Base-by-base conservation (phyloP, 495 filamentous ascomycete species). In the Choiromyces venosus region DNA sequence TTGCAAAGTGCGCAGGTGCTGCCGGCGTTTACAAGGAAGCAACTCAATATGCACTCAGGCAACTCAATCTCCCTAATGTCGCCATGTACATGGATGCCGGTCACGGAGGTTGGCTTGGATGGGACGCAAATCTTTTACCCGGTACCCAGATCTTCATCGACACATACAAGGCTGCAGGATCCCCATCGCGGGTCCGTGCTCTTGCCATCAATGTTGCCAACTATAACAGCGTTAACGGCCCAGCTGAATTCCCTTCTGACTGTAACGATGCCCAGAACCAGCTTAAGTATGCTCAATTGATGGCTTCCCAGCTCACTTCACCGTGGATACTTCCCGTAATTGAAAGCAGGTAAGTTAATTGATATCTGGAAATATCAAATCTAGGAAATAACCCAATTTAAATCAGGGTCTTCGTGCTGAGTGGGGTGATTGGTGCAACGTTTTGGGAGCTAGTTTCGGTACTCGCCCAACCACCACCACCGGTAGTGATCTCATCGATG, bases 341-440 rank as follows among this genome's bases (percentile, higher is more conserved):
- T 91, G 76, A 91, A 91, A 80, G 90, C 87, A 80, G 89, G 90
- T 69, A 85, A 88, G 73, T 88, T 89, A 73, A 86, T 91, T 91
- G 81, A 82, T 87, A n/a, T n/a, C n/a, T n/a, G n/a, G n/a, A n/a
- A n/a, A n/a, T n/a, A n/a, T n/a, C n/a, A n/a, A n/a, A n/a, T n/a
- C n/a, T n/a, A n/a, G n/a, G n/a, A n/a, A n/a, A n/a, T n/a, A n/a
- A n/a, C n/a, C n/a, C n/a, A n/a, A n/a, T n/a, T n/a, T n/a, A n/a
- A n/a, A n/a, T n/a, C n/a, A n/a, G n/a, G n/a, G n/a, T n/a, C n/a
- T n/a, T n/a, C n/a, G n/a, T n/a, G n/a, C n/a, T 74, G 86, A 83
- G 75, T 88, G 91, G 90, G 92, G 91, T 80, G 87, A 94, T 86
- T 95, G 92, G 91, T 93, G 91, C 87, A 94, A 94, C 82, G 87